Evolutionary conservation across 2,329 filamentous ascomycete genomes (phyloP).

Genomic region (Fusarium nanum): DNA sequence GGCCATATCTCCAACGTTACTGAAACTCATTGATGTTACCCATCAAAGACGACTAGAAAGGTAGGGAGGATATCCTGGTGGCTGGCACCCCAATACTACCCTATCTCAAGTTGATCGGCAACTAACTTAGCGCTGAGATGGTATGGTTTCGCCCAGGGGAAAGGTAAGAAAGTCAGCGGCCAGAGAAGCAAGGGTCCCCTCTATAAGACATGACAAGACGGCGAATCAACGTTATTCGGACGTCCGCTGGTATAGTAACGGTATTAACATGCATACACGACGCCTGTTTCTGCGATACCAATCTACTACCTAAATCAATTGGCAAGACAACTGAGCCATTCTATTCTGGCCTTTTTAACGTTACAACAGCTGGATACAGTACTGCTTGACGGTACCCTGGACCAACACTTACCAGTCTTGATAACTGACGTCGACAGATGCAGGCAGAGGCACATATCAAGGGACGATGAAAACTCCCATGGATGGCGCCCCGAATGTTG

Average conservation of each 20-base stretch:
- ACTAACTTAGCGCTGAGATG: slow-evolving; percentile 3
- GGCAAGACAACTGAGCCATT: not conserved
- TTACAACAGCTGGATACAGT: not conserved
- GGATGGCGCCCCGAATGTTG: not conserved
- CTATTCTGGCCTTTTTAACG: not conserved
- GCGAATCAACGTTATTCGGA: not conserved
- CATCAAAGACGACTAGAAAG: not conserved
- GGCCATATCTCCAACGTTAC: not conserved
- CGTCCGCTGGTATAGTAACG: not conserved
- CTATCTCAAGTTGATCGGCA: slow-evolving; percentile 18
- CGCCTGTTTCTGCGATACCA: not conserved
- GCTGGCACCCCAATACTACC: slow-evolving; percentile 23
- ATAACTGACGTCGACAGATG: not conserved
- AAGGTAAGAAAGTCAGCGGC: not conserved
- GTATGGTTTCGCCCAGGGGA: not conserved
- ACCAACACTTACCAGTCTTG: not conserved
- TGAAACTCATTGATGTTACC: not conserved
- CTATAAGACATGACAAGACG: not conserved
- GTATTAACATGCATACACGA: not conserved
- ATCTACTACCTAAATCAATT: not conserved
- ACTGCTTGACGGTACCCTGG: not conserved
- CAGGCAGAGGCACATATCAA: not conserved
- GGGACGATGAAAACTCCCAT: not conserved
- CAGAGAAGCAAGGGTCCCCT: not conserved
- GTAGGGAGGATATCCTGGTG: slow-evolving; percentile 8